Percentiles rank a stretch among this genome's conserved stretches.
Evolutionary conservation across 805 yeast genomes (phyloP).

Genomic region (Metschnikowia corniflorae): DNA sequence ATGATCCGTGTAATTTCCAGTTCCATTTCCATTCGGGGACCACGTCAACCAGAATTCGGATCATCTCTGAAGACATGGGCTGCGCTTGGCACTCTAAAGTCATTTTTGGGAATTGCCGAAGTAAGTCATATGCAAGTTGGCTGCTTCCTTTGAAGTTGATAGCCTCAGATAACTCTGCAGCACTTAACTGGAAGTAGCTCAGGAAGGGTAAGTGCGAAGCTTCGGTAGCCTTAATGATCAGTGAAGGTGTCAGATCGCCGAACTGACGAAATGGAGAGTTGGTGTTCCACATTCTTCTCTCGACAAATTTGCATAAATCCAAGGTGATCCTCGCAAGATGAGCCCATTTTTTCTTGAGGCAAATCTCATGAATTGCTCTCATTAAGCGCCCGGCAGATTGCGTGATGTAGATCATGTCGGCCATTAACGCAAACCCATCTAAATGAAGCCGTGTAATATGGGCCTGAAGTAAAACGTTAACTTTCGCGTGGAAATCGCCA

Average conservation of each 20-base stretch:
- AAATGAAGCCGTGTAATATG: constrained; percentile 74
- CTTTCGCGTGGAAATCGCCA: constrained; percentile 71
- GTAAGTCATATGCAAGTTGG: constrained; percentile 49
- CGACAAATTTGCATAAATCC: constrained; percentile 75
- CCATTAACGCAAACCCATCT: constrained; percentile 86
- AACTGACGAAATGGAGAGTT: constrained; percentile 87
- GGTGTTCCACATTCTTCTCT: constrained; percentile 76
- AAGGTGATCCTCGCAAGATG: constrained; percentile 52
- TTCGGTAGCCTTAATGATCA: constrained; percentile 71
- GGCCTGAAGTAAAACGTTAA: constrained; percentile 76
- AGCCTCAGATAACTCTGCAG: constrained; percentile 81
- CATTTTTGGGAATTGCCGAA: constrained; percentile 72
- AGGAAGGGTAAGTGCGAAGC: constrained; percentile 80
- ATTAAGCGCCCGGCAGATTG: constrained; percentile 90
- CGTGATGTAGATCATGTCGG: constrained; percentile 90
- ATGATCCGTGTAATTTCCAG: constrained; percentile 51
- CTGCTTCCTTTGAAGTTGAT: constrained; percentile 70
- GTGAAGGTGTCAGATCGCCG: constrained; percentile 58
- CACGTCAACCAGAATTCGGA: constrained; percentile 64
- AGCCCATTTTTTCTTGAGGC: constrained; percentile 70
- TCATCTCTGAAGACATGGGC: constrained; percentile 70
- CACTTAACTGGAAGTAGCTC: constrained; percentile 64
- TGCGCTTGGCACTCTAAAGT: constrained; percentile 57
- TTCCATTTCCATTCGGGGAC: constrained; percentile 82
- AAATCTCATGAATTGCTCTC: constrained; percentile 80